A percentile compares a stretch with the other conserved stretches of the same genome.
Evolutionary conservation across 1,139 yeast genomes (phyloP).

Genomic region (Yamadazyma trypodendri): DNA sequence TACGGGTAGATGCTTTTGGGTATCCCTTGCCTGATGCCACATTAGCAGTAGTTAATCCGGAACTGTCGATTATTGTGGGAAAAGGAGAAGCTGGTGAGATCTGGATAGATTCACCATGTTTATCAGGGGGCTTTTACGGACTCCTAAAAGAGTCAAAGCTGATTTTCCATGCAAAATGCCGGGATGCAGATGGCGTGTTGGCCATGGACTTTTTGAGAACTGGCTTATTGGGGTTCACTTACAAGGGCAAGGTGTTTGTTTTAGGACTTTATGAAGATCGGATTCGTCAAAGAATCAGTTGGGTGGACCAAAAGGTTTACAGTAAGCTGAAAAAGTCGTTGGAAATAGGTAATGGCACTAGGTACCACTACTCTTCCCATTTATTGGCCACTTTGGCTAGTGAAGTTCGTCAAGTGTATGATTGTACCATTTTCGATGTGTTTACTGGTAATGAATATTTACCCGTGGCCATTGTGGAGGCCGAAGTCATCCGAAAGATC

Average conservation of each 20-base stretch:
- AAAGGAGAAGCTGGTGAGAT: slow-evolving; percentile 91
- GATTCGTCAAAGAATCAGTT: slow-evolving; percentile 70
- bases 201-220: slow-evolving; percentile 86
- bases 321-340: slow-evolving; percentile 31
- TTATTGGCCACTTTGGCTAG: slow-evolving; percentile 77
- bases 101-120: slow-evolving; percentile 91
- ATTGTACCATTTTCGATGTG: slow-evolving; percentile 89
- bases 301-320: slow-evolving; percentile 54
- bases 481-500: slow-evolving; percentile 59
- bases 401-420: slow-evolving; percentile 79
- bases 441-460: slow-evolving; percentile 81
- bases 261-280: slow-evolving; percentile 91
- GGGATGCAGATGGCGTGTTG: slow-evolving; percentile 63
- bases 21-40: slow-evolving; percentile 94
- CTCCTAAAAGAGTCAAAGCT: slow-evolving; percentile 63
- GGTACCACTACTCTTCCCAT: slow-evolving; percentile 85
- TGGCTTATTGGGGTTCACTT: slow-evolving; percentile 84
- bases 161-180: slow-evolving; percentile 80
- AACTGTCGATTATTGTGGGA: slow-evolving; percentile 64
- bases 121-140: slow-evolving; percentile 89
- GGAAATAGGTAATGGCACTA: slow-evolving; percentile 38
- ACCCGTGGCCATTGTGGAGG: slow-evolving; percentile 85
- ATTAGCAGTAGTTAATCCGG: slow-evolving; percentile 91
- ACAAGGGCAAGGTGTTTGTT: slow-evolving; percentile 82
- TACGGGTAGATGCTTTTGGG: slow-evolving; percentile 90